Conservation (phyloP, 805 yeast genomes). For the Sugiyamaella chiloensis region DNA sequence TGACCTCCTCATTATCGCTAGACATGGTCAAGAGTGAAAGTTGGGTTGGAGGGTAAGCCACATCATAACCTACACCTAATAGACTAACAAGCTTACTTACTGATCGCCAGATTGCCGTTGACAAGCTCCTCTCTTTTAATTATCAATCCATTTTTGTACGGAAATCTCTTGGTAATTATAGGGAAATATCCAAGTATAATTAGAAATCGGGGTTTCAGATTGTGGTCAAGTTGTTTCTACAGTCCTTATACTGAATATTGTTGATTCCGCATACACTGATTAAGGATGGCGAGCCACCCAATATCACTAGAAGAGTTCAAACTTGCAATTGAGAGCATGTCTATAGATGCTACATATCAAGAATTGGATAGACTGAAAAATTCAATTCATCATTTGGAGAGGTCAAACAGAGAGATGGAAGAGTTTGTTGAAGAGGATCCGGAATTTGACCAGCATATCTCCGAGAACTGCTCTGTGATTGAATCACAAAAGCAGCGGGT, state of each 20-base stretch:
- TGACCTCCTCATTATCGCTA: constrained; percentile 3
- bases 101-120: too few species aligned
- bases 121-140: too few species aligned
- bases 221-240: too few species aligned
- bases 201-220: too few species aligned
- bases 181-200: too few species aligned
- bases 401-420: constrained; percentile 30
- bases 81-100: too few species aligned
- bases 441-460: constrained; percentile 10
- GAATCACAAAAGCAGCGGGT: constrained; percentile 7
- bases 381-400: constrained; percentile 28
- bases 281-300: constrained; percentile 4
- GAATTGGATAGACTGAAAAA: constrained; percentile 29
- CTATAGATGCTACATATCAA: constrained; percentile 8
- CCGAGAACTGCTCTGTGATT: constrained; percentile 14
- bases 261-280: neutral
- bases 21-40: constrained; percentile 1
- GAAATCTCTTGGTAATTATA: too few species aligned
- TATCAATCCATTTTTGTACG: too few species aligned
- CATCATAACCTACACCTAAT: too few species aligned
- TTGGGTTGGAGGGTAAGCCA: constrained; percentile 3
- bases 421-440: constrained; percentile 20
- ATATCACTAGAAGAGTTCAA: constrained; percentile 14
- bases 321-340: constrained; percentile 19
- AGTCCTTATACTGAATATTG: neutral